phyloP scores from a whole-genome alignment of 768 basidiomycete species.

The Rhizopogon rudus region DNA sequence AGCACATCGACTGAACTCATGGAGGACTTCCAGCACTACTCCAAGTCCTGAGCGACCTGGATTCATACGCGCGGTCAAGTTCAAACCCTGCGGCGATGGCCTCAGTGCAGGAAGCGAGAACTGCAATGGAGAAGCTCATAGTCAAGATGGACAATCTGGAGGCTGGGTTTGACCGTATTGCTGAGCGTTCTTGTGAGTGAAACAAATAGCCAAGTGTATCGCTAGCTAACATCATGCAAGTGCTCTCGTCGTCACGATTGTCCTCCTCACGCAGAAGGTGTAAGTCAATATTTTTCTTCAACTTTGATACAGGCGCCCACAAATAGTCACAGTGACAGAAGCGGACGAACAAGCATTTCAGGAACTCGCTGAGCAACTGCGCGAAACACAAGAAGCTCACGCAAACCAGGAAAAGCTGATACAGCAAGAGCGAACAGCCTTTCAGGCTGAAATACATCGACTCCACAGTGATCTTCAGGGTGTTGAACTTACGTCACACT shows the following conservation, averaged over 20 bases:
- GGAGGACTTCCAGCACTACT: conserved; percentile 44
- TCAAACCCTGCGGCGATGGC: conserved; percentile 41
- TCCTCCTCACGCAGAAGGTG: conserved; percentile 66
- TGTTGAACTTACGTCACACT: conserved; percentile 29
- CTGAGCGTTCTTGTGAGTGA: conserved; percentile 72
- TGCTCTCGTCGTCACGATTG: conserved; percentile 71
- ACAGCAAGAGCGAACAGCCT: conserved; percentile 49
- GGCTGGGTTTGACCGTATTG: conserved; percentile 78
- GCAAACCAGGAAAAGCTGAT: conserved; percentile 50
- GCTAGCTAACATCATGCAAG: conserved; percentile 31
- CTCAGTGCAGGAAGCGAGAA: conserved; percentile 60
- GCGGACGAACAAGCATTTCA: conserved; percentile 73
- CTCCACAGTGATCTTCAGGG: conserved; percentile 43
- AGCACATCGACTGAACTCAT: conserved; percentile 4
- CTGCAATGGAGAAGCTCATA: conserved; percentile 63
- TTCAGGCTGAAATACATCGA: conserved; percentile 54
- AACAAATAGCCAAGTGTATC: background rate
- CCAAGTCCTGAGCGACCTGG: conserved; percentile 59
- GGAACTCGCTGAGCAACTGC: conserved; percentile 67
- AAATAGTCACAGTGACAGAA: conserved; percentile 48
- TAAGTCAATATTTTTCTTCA: conserved; percentile 33
- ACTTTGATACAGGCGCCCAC: conserved; percentile 2
- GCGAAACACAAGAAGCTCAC: conserved; percentile 51
- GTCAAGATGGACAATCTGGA: conserved; percentile 77
- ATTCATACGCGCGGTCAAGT: conserved; percentile 44